Base-by-base conservation (phyloP, 176 grass and related monocot genomes). In the Hyparrhenia diplandra region DNA sequence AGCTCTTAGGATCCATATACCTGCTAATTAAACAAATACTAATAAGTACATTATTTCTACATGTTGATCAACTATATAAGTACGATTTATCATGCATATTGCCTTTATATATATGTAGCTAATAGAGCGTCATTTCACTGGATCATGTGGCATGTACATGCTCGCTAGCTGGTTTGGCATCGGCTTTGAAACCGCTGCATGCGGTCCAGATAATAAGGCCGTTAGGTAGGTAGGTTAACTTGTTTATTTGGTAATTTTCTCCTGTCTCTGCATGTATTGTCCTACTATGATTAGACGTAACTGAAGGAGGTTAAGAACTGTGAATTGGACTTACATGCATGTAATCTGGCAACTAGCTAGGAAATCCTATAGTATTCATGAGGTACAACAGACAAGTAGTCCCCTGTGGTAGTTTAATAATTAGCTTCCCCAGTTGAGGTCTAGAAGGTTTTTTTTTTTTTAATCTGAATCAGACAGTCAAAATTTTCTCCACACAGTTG, bases 121-220 rank as follows among this genome's bases (percentile, higher is more conserved):
- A 25, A 29, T 14, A n/a, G 40, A 79, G 41, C 42, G 46, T 69
- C 76, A 67, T n/a, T 36, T 16, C 13, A 35, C 21, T 68, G 41
- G 62, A 51, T 35, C 42, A 79, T 80, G 77, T 55, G 46, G 45
- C 45, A 39, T 42, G 59, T 64, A 39, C 47, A 49, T 61, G 39
- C 23, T 73, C 23, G 4, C 58, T 73, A 10, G 4, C 58, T 74
- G 30, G 77, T 80, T 86, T 86, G 77, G 77, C 83, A 73, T 40
- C 68, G 27, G 70, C 30, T 35, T 81, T 81, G 69, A 59, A 75
- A 59, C n/a, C 77, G 75, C 31, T 43, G 61, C 68, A 75, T 34
- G 14, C 67, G 36, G 60, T 18, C 32, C 8, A 20, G 23, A 8
- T 37, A 3, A 74, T 86, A 80, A 67, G 69, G 35, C 32, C 39